Evolutionary conservation across 2,329 filamentous ascomycete species (phyloP), one percentile per base, ranked within the genome.

Genomic region (Fusarium phyllophilum): DNA sequence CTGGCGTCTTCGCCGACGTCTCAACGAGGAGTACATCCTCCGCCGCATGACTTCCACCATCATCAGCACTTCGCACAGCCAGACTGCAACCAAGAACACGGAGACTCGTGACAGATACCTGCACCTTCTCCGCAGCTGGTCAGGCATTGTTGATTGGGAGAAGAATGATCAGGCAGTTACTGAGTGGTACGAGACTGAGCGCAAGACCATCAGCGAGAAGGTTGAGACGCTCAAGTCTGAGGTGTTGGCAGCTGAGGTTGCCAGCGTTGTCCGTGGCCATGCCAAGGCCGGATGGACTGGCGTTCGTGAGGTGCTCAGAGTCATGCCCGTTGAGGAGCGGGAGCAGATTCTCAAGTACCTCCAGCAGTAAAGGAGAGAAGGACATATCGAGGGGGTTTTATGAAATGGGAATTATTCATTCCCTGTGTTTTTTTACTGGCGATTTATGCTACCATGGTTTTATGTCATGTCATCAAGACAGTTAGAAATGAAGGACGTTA

Each of bases 1-100:
- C 93, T 99, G 97, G 96, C 96, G 96, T 84, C 92, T 98, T 72
- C 95, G 97, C 84, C 93, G 96, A 82, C 91, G 96, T 85, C 89
- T 99, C 81, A 98, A 97, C 84, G 96, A 99, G 86, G 96, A 99
- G 86, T 94, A 97, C 84, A 94, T 99, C 78, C 89, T 99, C 83
- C 96, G 95, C 86, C 94, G 94, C 85, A 94, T 99, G 89, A 87
- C 86, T 10, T 80, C 85, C 52, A 83, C 83, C 58, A 79, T 82
- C 64, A 77, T 84, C 69, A 76, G 78, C 44, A 62, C 79, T 52
- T 72, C 74, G 13, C 67, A 74, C 52, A 77, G 72, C 66, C 79
- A 77, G 75, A 83, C 80, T 54, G 78, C 80, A 22, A 81, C 82
- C 76, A 84, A 86, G 78, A 83, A 86, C 41, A 80, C 83, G n/a